Conservation (phyloP, 2,329 filamentous ascomycete genomes). For the Cordyceps militaris region DNA sequence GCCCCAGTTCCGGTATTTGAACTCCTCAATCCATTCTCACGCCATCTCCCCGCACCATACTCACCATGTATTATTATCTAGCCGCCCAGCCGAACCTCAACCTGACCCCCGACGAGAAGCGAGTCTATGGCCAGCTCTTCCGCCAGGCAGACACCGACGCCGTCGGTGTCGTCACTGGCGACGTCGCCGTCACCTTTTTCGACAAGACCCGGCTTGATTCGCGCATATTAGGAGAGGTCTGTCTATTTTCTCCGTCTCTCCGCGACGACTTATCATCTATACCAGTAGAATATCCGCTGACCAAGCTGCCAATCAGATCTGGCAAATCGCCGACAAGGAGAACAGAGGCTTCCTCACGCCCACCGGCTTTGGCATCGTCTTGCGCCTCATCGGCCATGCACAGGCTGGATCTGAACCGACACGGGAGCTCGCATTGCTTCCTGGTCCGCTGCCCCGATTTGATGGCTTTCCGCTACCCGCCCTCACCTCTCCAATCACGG, state of each 20-base stretch:
- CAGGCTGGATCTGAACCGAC: constrained; percentile 80
- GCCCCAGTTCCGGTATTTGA: constrained; percentile 10
- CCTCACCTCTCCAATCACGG: constrained; percentile 40
- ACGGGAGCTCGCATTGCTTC: constrained; percentile 73
- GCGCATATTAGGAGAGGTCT: constrained; percentile 77
- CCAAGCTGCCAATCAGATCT: constrained; percentile 58
- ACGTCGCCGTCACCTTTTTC: constrained; percentile 95
- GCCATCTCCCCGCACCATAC: neutral
- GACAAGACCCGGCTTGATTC: constrained; percentile 89
- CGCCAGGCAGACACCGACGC: constrained; percentile 85
- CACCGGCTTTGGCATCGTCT: constrained; percentile 83
- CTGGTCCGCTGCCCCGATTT: constrained; percentile 85
- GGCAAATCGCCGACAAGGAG: constrained; percentile 96
- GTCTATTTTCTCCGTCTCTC: constrained; percentile 23
- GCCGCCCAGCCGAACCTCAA: constrained; percentile 65
- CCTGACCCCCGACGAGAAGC: constrained; percentile 85
- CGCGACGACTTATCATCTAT: no score
- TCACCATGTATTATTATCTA: neutral
- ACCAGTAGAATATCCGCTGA: neutral
- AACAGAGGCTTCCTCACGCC: constrained; percentile 92
- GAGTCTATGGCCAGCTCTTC: constrained; percentile 88
- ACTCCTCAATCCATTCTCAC: neutral
- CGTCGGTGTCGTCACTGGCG: constrained; percentile 89
- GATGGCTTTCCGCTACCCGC: constrained; percentile 57
- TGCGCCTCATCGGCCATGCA: constrained; percentile 91